Percentiles rank a stretch among this genome's conserved stretches.
Evolutionary conservation across 441 rosid genomes (phyloP).

Genomic region (Populus hybrid): DNA sequence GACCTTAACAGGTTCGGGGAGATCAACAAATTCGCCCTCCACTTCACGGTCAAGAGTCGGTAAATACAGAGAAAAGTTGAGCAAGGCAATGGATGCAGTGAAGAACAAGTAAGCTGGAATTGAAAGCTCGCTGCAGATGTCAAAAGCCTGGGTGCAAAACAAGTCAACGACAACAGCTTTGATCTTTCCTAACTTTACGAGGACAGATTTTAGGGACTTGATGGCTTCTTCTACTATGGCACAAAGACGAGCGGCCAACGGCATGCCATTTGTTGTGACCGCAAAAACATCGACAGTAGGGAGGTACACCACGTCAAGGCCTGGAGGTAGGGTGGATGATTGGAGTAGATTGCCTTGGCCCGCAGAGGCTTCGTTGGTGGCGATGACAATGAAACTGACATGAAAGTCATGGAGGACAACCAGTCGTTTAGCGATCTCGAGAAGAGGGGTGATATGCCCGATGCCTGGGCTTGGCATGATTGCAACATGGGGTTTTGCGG

Average conservation of each 20-base stretch:
- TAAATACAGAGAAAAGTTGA: slow-evolving; percentile 40
- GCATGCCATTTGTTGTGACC: slow-evolving; percentile 8
- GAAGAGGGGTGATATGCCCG: slow-evolving; percentile 48
- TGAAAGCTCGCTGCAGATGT: slow-evolving; percentile 40
- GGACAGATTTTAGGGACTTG: slow-evolving; percentile 29
- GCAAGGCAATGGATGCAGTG: slow-evolving; percentile 50
- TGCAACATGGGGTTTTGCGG: slow-evolving; percentile 29
- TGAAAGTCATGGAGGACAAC: slow-evolving; percentile 28
- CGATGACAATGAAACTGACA: slow-evolving; percentile 37
- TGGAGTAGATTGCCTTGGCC: slow-evolving; percentile 30
- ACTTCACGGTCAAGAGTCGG: slow-evolving; percentile 39
- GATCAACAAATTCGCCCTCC: slow-evolving; percentile 34
- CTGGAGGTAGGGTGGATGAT: slow-evolving; percentile 35
- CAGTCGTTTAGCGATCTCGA: slow-evolving; percentile 42
- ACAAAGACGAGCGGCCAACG: slow-evolving; percentile 22
- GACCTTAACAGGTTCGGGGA: slow-evolving; percentile 32
- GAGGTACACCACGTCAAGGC: slow-evolving; percentile 32
- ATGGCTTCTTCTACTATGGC: slow-evolving; percentile 30
- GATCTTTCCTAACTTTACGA: slow-evolving; percentile 21
- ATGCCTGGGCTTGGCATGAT: slow-evolving; percentile 47
- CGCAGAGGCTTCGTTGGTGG: slow-evolving; percentile 19
- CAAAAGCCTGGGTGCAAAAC: slow-evolving; percentile 53
- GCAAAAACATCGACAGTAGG: slow-evolving; percentile 30
- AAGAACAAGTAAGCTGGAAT: slow-evolving; percentile 42
- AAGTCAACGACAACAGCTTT: slow-evolving; percentile 46